These are phyloP conservation scores for Lipomyces lipofer DNA, from an alignment of 805 yeast genomes.

Conservation along the genomic window DNA sequence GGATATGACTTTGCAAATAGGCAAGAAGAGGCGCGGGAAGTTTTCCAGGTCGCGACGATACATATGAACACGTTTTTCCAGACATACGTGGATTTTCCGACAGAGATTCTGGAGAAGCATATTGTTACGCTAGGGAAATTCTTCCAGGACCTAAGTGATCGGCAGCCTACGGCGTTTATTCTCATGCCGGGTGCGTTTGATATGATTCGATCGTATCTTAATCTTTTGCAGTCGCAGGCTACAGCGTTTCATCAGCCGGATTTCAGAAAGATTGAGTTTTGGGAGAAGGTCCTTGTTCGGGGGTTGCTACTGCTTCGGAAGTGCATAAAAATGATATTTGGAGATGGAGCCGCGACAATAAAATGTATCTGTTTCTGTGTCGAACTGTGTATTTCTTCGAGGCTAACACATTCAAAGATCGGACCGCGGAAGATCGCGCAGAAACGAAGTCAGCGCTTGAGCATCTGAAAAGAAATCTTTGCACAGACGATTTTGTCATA, in stretches of 20 bases:
- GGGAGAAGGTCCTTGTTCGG: slow-evolving; percentile 70
- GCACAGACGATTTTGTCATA: slow-evolving; percentile 57
- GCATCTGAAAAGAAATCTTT: slow-evolving; percentile 54
- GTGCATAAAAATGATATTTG: slow-evolving; percentile 60
- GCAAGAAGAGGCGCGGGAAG: slow-evolving; percentile 57
- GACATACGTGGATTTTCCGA: slow-evolving; percentile 48
- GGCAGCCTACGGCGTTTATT: slow-evolving; percentile 69
- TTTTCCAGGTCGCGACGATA: slow-evolving; percentile 54
- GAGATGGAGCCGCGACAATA: slow-evolving; percentile 62
- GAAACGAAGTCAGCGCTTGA: slow-evolving; percentile 62
- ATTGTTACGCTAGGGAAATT: slow-evolving; percentile 75
- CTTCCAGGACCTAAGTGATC: slow-evolving; percentile 57
- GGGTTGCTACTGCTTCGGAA: slow-evolving; percentile 62
- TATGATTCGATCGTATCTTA: slow-evolving; percentile 61
- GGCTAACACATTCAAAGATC: slow-evolving; percentile 38
- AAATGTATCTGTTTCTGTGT: slow-evolving; percentile 12
- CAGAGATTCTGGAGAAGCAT: slow-evolving; percentile 60
- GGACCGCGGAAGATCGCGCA: slow-evolving; percentile 61
- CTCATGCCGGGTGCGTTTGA: slow-evolving; percentile 63
- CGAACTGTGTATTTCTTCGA: not conserved
- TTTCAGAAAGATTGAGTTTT: slow-evolving; percentile 59
- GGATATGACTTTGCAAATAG: slow-evolving; percentile 73
- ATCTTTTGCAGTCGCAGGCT: slow-evolving; percentile 64
- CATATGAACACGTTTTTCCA: slow-evolving; percentile 61
- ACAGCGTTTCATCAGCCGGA: slow-evolving; percentile 45